phyloP scores from a whole-genome alignment of 306 rosid species.

The Cicer bijugum region DNA sequence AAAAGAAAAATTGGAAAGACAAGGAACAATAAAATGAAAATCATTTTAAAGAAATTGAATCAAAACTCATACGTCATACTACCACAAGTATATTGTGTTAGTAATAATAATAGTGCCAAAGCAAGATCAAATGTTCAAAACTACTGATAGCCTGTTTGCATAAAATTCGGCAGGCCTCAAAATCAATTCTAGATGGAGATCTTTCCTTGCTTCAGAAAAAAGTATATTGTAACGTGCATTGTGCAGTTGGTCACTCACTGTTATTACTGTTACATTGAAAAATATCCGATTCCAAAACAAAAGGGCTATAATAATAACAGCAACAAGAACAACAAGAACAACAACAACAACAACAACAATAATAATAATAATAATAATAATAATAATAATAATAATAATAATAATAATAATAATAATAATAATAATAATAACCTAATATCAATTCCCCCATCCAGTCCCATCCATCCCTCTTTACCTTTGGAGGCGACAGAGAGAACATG shows the following conservation, averaged over 20 bases:
- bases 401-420: too few relatives aligned
- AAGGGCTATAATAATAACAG: not conserved
- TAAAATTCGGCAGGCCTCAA: not conserved
- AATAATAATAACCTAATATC: slow-evolving; percentile 1
- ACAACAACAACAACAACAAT: too few relatives aligned
- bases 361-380: not conserved
- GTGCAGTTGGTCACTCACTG: not conserved
- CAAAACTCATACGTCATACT: not conserved
- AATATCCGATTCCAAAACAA: not conserved
- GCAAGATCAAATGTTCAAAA: slow-evolving; percentile 4
- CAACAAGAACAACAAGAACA: too few relatives aligned
- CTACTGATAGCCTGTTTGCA: not conserved
- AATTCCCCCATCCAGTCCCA: not conserved
- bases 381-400: too few relatives aligned
- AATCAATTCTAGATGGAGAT: not conserved
- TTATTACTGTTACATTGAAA: not conserved
- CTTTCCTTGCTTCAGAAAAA: not conserved
- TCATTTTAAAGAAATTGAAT: slow-evolving; percentile 13
- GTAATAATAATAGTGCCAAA: not conserved
- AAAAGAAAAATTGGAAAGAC: not conserved
- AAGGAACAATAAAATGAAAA: slow-evolving; percentile 3
- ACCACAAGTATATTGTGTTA: slow-evolving; percentile 11
- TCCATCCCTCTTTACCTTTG: slow-evolving; percentile 16
- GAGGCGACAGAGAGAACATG: not conserved
- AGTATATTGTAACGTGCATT: not conserved